Evolutionary conservation across 306 rosid genomes (phyloP).

Genomic region (Prunus mongolica): DNA sequence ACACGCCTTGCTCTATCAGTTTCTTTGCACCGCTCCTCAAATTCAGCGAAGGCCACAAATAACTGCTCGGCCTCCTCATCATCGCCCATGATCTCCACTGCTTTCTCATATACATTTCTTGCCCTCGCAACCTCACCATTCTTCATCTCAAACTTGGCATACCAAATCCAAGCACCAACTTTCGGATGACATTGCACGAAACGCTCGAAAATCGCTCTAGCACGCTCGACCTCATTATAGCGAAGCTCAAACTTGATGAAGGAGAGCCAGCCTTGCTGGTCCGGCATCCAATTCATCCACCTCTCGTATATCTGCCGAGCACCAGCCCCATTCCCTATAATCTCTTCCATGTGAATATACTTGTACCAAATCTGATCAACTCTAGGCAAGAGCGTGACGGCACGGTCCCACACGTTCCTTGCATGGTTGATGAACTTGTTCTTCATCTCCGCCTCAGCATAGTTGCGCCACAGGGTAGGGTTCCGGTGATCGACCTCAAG

Average conservation of each 20-base stretch:
- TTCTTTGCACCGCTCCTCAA: neutral
- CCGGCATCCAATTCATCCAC: conserved; percentile 91
- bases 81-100: conserved; percentile 23
- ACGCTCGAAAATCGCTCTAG: conserved; percentile 58
- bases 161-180: conserved; percentile 72
- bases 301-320: conserved; percentile 73
- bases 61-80: neutral
- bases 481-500: conserved; percentile 69
- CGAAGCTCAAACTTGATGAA: conserved; percentile 70
- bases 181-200: conserved; percentile 65
- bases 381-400: conserved; percentile 61
- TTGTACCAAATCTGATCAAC: conserved; percentile 40
- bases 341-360: neutral
- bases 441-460: conserved; percentile 80
- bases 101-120: conserved; percentile 17
- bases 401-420: conserved; percentile 76
- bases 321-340: conserved; percentile 57
- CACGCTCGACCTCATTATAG: conserved; percentile 63
- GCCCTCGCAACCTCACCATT: conserved; percentile 53
- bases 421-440: conserved; percentile 74
- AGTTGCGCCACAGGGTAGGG: conserved; percentile 73
- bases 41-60: neutral
- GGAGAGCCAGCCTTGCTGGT: conserved; percentile 70
- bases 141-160: conserved; percentile 86
- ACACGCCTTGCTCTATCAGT: neutral